Base-by-base conservation (phyloP, 2,329 filamentous ascomycete species). In the Exophiala bonariae region DNA sequence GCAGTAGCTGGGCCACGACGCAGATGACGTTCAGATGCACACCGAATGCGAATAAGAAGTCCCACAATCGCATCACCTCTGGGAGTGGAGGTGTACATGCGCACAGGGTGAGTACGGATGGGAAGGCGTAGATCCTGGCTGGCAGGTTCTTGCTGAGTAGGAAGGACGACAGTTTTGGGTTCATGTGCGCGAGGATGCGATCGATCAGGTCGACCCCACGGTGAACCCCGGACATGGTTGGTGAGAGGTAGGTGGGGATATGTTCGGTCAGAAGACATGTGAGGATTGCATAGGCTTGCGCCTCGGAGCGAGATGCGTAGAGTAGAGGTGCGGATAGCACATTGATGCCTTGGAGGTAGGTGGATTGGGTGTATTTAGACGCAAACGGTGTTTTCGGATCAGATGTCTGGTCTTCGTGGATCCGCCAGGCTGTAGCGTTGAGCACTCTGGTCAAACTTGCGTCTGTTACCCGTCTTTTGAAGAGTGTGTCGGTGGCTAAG, bases 311-410 rank as follows among this genome's bases (percentile, higher is more conserved):
- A 1, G 93, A 91, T 4, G 89, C 90, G 66, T 99, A 99, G 36
- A 99, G 77, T 63, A 99, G 96, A 0, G 93, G 93, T 1, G 93
- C 93, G 8, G 91, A 92, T 13, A 99, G 80, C 32, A 99, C 93
- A 65, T 99, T 99, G 92, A 99, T 97, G 57, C 93, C 93, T 69
- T 99, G 93, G 2, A 99, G 92, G 61, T 99, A 99, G 9, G 50
- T 51, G 11, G 53, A 49, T 52, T 58, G 50, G 26, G 41, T 42
- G 41, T 55, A 49, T 39, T 41, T 55, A 11, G 63, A 60, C 32
- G 69, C 67, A 41, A 70, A 66, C 31, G 59, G 59, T 34, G 69
- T 68, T 8, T 61, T 67, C 2, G 68, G 67, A 10, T 66, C 80
- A 72, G 67, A 84, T 78, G 76, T 74, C 59, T 82, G 79, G 4